Evolutionary conservation across 495 filamentous ascomycete species (phyloP).

Genomic region (Aspergillus baeticus): DNA sequence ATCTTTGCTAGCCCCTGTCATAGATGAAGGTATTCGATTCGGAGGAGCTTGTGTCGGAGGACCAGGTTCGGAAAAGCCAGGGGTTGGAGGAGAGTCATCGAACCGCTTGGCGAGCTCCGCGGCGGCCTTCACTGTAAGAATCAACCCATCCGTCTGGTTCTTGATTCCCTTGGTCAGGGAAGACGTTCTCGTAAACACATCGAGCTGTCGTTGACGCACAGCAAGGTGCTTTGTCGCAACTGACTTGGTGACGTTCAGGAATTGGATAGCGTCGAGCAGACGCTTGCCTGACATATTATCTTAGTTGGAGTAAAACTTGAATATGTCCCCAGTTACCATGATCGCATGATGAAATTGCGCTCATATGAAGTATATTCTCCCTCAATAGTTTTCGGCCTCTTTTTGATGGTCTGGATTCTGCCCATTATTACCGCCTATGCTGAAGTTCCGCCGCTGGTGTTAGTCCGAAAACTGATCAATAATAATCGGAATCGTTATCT

Average conservation of each 20-base stretch:
- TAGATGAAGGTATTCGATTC: constrained; percentile 57
- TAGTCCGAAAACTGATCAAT: not conserved
- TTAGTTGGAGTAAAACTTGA: not conserved
- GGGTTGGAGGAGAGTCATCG: constrained; percentile 36
- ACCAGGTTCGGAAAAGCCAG: constrained; percentile 24
- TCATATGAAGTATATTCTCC: not conserved
- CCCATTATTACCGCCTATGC: constrained; percentile 5
- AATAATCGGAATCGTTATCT: constrained; percentile 1
- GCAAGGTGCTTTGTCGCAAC: constrained; percentile 78
- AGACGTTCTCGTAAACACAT: constrained; percentile 75
- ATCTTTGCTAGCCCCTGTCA: constrained; percentile 25
- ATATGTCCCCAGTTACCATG: constrained; percentile 22
- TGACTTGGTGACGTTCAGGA: constrained; percentile 73
- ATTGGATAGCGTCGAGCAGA: constrained; percentile 74
- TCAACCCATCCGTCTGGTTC: constrained; percentile 60
- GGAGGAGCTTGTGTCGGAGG: constrained; percentile 37
- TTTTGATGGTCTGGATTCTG: constrained; percentile 12
- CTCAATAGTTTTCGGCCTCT: not conserved
- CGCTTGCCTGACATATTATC: constrained; percentile 64
- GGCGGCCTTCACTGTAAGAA: constrained; percentile 63
- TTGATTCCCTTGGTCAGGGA: constrained; percentile 68
- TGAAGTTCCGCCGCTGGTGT: not conserved
- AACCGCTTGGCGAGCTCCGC: constrained; percentile 57
- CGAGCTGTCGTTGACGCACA: constrained; percentile 73
- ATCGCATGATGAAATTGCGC: constrained; percentile 15